Evolutionary conservation across 2,329 filamentous ascomycete genomes (phyloP), one percentile per base, ranked within the genome.

Genomic region (Hymenoscyphus fructigenus): DNA sequence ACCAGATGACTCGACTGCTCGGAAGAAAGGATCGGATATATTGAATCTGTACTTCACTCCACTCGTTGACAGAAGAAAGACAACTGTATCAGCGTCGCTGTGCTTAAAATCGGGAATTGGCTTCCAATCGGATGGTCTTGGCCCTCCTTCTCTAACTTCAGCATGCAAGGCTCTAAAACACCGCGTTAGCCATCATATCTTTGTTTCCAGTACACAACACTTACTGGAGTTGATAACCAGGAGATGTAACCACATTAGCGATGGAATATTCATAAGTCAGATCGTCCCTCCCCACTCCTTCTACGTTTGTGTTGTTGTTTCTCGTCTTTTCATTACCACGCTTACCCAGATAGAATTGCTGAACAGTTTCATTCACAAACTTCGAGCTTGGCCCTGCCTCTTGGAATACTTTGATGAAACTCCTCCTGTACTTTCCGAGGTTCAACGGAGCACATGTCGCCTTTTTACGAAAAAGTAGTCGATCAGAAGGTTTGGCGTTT

Each of bases 371-470:
- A 2, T 9, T 60, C 26, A 15, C 1, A 10, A 28, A 28, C 3
- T 3, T 3, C 1, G 20, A 23, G 5, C 26, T 9, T 26, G 28
- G 1, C 6, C 34, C 34, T 23, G 1, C 29, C 10, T 14, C 20
- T 26, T 26, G 7, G 4, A 32, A 32, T 12, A 3, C 23, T 14
- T 50, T 50, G n/a, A 3, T 50, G 20, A 23, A 50, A 3, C n/a
- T n/a, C 2, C 1, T 9, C 2, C 14, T 15, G 26, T 61, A 55
- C n/a, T 41, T 34, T 10, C 9, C 12, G 1, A 55, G 32, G 14
- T 61, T 61, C 15, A 61, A 14, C 0, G 59, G 59, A 23, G 47
- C 23, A 26, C 59, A 61, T 9, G 59, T 61, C 3, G 59, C 59
- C 4, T 34, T 28, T n/a, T 61, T 61, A 9, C 59, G 59, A 26